Evolutionary conservation across 306 rosid species (phyloP), one percentile per base, ranked within the genome.

Genomic region (Chamaecrista fasciculata): DNA sequence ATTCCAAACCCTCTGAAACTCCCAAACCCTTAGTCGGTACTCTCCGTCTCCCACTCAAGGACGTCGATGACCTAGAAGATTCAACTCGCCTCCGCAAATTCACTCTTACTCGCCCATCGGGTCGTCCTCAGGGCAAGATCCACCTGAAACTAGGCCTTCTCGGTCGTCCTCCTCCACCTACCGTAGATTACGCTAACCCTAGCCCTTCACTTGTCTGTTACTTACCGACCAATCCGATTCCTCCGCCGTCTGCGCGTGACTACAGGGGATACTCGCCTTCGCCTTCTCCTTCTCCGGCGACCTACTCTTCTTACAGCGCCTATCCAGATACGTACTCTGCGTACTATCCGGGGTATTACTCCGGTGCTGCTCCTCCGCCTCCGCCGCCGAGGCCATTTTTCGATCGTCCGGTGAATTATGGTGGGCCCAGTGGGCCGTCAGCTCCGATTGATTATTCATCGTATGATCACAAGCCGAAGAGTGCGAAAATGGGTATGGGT

Each of bases 61-160:
- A 86, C 66, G 70, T 86, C 4, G 79, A 68, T 31, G 84, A 81
- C 48, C 81, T 72, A 44, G 66, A 74, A 18, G 88, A 91, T 21
- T 37, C 86, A 6, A 42, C 67, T 18, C 72, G 77, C 18, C 70
- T 85, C 72, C 82, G 91, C 0, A 74, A 81, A 9, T 88, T 83
- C 76, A 52, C 70, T n/a, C 85, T 91, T 56, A 4, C 43, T 3
- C 91, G 96, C 4, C 96, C 97, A 23, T 91, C 97, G 0, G 96
- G 97, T 11, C 96, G 97, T 2, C 86, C 93, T 1, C 89, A 88
- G 14, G 97, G 97, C 10, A 88, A 84, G 89, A 85, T 91, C 81
- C 85, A 82, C 29, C 62, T 91, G 8, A 91, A 91, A 71, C 79
- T 91, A 15, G 82, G 87, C 49, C 80, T 86, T 29, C 88, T 91